Percentiles rank a stretch among this genome's conserved stretches.
Evolutionary conservation across 768 basidiomycete species (phyloP).

Genomic region (Xerocomellus intermedius): DNA sequence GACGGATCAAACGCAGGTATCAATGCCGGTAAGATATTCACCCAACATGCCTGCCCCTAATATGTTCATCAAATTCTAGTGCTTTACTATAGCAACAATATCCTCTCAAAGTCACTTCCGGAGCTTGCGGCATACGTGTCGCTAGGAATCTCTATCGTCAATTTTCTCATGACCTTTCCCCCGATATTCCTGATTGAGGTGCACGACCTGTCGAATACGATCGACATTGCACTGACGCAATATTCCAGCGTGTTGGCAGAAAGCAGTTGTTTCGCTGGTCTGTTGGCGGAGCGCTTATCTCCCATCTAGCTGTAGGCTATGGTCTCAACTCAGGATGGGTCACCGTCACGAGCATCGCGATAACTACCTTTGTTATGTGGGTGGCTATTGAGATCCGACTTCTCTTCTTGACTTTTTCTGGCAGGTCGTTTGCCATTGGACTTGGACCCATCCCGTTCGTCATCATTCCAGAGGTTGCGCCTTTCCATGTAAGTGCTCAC

Average conservation of each 20-base stretch:
- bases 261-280: slow-evolving; percentile 68
- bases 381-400: slow-evolving; percentile 22
- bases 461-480: slow-evolving; percentile 87
- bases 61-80: slow-evolving; percentile 42
- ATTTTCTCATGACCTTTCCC: slow-evolving; percentile 73
- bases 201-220: slow-evolving; percentile 4
- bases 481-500: slow-evolving; percentile 57
- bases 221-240: neutral
- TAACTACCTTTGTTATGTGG: slow-evolving; percentile 79
- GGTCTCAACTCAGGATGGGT: slow-evolving; percentile 64
- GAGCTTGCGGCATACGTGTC: slow-evolving; percentile 80
- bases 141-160: slow-evolving; percentile 79
- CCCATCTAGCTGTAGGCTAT: slow-evolving; percentile 65
- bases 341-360: slow-evolving; percentile 66
- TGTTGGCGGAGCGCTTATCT: slow-evolving; percentile 60
- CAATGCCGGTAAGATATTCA: slow-evolving; percentile 56
- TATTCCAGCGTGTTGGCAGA: slow-evolving; percentile 65
- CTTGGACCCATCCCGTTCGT: slow-evolving; percentile 93
- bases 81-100: slow-evolving; percentile 88
- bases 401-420: slow-evolving; percentile 1
- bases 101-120: slow-evolving; percentile 77
- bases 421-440: slow-evolving; percentile 83
- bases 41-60: neutral
- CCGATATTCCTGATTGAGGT: slow-evolving; percentile 88
- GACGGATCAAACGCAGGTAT: slow-evolving; percentile 48